Evolutionary conservation across 2,329 filamentous ascomycete species (phyloP), one percentile per base, ranked within the genome.

Genomic region (Fusarium cicatricum): DNA sequence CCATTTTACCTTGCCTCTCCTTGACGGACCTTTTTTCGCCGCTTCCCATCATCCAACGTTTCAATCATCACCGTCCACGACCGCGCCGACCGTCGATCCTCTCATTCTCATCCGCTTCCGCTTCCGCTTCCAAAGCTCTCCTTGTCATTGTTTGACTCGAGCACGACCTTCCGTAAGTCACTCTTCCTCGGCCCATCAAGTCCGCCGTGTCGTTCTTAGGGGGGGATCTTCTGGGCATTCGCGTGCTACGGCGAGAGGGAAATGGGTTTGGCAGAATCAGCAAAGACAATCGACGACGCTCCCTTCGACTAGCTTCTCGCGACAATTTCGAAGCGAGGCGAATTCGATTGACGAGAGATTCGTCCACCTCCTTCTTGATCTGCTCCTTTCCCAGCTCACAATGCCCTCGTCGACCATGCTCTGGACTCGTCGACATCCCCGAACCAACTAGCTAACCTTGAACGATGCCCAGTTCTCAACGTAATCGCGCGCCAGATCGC

Each of bases 21-120:
- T 59, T 55, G 62, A 63, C 62, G 56, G 56, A 62, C 55, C 62
- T 60, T 68, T 69, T 66, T 66, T 61, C 43, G 49, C 54, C 52
- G 55, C 49, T 64, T 64, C n/a, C n/a, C n/a, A n/a, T n/a, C 62
- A 61, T 45, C 53, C 39, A 56, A 55, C 59, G 54, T 68, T 63
- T 59, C 61, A 60, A 53, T n/a, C 60, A 56, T 56, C 52, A 42
- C 38, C 53, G 34, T 53, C 58, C 37, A 65, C 48, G 49, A 53
- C 40, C 46, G 40, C 53, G 37, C 50, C 65, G 63, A 60, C 59
- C 52, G 52, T 60, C 57, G 43, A 64, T 60, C 52, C 52, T 56
- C 53, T 59, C 58, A 44, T 66, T 64, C 55, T 53, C 59, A 37
- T 53, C 48, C 43, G 60, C 51, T 55, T 58, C 48, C 43, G 60